A percentile compares a stretch with the other conserved stretches of the same genome.
Evolutionary conservation across 2,329 filamentous ascomycete genomes (phyloP).

Genomic region (Microdochium bolleyi): DNA sequence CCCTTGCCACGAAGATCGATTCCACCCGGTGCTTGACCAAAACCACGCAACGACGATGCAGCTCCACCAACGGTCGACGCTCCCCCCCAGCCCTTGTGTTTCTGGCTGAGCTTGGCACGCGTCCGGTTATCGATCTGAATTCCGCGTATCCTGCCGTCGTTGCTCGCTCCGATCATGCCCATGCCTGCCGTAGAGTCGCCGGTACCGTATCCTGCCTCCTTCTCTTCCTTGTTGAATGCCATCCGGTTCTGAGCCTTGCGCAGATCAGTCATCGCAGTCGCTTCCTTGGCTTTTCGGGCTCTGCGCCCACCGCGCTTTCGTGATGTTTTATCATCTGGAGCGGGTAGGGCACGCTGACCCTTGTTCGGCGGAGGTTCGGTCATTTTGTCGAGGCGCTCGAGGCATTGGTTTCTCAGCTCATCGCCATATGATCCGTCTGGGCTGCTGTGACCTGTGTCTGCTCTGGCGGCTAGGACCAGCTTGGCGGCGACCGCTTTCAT

Average conservation of each 20-base stretch:
- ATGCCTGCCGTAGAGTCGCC: slow-evolving; percentile 81
- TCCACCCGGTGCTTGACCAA: slow-evolving; percentile 56
- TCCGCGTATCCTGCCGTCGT: slow-evolving; percentile 81
- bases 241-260: slow-evolving; percentile 94
- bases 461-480: slow-evolving; percentile 83
- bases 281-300: slow-evolving; percentile 92
- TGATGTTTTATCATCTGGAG: slow-evolving; percentile 90
- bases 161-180: slow-evolving; percentile 81
- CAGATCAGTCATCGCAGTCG: slow-evolving; percentile 92
- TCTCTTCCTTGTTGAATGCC: slow-evolving; percentile 92
- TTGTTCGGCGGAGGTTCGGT: slow-evolving; percentile 89
- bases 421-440: slow-evolving; percentile 78
- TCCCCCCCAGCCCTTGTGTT: slow-evolving; percentile 91
- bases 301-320: slow-evolving; percentile 86
- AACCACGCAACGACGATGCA: slow-evolving; percentile 75
- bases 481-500: slow-evolving; percentile 94
- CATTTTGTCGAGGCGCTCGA: slow-evolving; percentile 83
- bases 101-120: slow-evolving; percentile 85
- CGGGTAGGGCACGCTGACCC: slow-evolving; percentile 76
- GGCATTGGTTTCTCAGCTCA: slow-evolving; percentile 71
- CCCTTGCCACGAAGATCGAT: slow-evolving; percentile 72
- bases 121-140: slow-evolving; percentile 90
- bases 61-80: slow-evolving; percentile 57
- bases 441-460: slow-evolving; percentile 77
- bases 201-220: slow-evolving; percentile 82